Evolutionary conservation across 176 grass and related monocot genomes (phyloP), one percentile per base, ranked within the genome.

Genomic region (Oropetium thomaeum): DNA sequence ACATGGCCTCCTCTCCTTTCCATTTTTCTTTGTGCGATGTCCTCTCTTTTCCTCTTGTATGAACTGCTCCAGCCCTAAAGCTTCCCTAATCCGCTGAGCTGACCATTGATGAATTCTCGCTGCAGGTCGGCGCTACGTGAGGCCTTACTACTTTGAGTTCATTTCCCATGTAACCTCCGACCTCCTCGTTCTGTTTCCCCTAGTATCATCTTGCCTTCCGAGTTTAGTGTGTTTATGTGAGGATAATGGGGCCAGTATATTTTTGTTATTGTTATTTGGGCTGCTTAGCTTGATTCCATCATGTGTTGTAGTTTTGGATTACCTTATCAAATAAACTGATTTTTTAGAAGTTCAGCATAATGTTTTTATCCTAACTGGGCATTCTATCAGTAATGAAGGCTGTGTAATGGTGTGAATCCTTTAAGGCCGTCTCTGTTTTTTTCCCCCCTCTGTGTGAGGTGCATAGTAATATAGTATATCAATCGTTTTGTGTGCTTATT

Each of bases 141-240:
- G 84, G 65, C 91, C 96, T 28, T 99, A 95, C 76, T 86, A 95
- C 89, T 99, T 99, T 66, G 89, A 99, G 79, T 95, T 99, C 79
- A 90, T 99, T 32, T 94, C 89, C 55, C 91, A 95, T 85, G 91
- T 99, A 88, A 87, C 14, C 60, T 43, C 39, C 25, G 30, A 8
- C 29, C 30, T 8, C 69, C 58, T 65, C 57, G 38, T n/a, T 13
- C 10, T 62, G 55, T 20, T 54, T 8, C 34, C 69, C 34, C 11
- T 33, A 10, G 1, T 47, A 20, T 37, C 44, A 45, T 23, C 22
- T 31, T 29, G 22, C 38, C 49, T 62, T 52, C 2, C 19, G 40
- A 42, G 37, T 29, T 14, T 58, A 43, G 28, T 38, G 13, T 49
- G 30, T 20, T 69, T 59, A 42, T 57, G 45, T n/a, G 45, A 78